Evolutionary conservation across 202 grass and related monocot species (phyloP), one percentile per base, ranked within the genome.

Genomic region (Bolboschoenoplectus hybrid): DNA sequence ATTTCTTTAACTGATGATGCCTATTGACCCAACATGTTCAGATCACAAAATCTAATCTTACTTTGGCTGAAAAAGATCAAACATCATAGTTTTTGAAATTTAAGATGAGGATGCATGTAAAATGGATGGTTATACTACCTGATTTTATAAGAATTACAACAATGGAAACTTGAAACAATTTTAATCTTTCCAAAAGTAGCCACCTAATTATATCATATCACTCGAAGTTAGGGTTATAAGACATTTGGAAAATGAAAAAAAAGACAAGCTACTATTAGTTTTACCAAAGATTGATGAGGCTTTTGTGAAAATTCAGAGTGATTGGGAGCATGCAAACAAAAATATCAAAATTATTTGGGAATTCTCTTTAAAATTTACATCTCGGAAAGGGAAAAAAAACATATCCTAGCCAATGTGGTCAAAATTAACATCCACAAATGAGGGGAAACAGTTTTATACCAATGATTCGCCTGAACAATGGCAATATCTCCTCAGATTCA

Each of bases 221-320:
- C 51, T 72, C 9, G 6, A 84, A 84, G 57, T 80, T 84, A 72
- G 64, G 82, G 82, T 84, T 72, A 84, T 12, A 58, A 43, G 65
- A 84, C 14, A 5, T 58, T n/a, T 69, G 34, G 67, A 71, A 72
- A 40, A 36, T 69, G 47, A 66, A 62, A 66, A 66, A 44, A 10
- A 14, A 4, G 32, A 40, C 34, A 58, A 51, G 72, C 35, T 7
- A 9, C 16, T 39, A 9, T 83, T 38, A 19, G 43, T 34, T 82
- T 81, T 77, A 60, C 49, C 8, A 61, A 61, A 80, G 35, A 7
- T 60, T n/a, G 53, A 80, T 60, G 38, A 43, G 35, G 3, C 38
- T 6, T 53, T 58, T 58, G 35, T 84, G 46, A 58, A 84, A 84
- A 84, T 53, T 84, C 64, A 72, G 82, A 49, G 52, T 67, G 65